Evolutionary conservation across 1,139 yeast species (phyloP), one percentile per base, ranked within the genome.

Genomic region (Casaregolazyma suthepensis): DNA sequence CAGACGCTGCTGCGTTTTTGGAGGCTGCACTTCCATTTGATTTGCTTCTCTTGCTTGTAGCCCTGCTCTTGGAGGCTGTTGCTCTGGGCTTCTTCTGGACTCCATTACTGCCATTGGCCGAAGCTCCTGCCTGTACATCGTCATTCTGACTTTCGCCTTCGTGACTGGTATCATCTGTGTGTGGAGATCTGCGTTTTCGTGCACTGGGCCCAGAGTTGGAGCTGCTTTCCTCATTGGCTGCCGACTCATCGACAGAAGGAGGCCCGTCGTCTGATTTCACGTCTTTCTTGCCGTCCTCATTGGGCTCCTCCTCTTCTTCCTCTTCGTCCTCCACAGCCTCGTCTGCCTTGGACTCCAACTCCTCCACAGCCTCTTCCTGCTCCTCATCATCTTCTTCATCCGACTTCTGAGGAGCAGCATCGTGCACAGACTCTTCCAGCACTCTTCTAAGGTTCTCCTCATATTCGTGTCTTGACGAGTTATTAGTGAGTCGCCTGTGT

Each of bases 401-500:
- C 20, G 45, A 47, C 17, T 42, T 47, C 19, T 23, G 40, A 64
- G 46, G n/a, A 43, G 52, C 19, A 56, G 57, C 45, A 58, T 75
- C 81, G 58, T 79, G 78, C 12, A 85, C 87, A 59, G 87, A 81
- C 66, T 85, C 91, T 61, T 85, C 81, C 46, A 85, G 72, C 0
- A 88, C 91, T 54, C 84, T 77, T 56, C 83, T 84, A 53, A 86
- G 72, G 63, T 82, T 84, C 59, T 79, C 83, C 61, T 85, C 89
- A 62, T 82, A 85, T 23, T 77, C 80, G 26, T 80, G 83, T 12
- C 80, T 66, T 5, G 71, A 59, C 18, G 63, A 67, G 59, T 71
- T 71, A 57, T 64, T 58, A 6, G 72, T 69, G 23, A 65, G 58
- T 18, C 73, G 61, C n/a, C 70, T 47, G 17, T 48, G 48, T 13